A percentile compares a stretch with the other conserved stretches of the same genome.
phyloP scores from a whole-genome alignment of 2,329 filamentous ascomycete species.

The Beauveria rudraprayagi region DNA sequence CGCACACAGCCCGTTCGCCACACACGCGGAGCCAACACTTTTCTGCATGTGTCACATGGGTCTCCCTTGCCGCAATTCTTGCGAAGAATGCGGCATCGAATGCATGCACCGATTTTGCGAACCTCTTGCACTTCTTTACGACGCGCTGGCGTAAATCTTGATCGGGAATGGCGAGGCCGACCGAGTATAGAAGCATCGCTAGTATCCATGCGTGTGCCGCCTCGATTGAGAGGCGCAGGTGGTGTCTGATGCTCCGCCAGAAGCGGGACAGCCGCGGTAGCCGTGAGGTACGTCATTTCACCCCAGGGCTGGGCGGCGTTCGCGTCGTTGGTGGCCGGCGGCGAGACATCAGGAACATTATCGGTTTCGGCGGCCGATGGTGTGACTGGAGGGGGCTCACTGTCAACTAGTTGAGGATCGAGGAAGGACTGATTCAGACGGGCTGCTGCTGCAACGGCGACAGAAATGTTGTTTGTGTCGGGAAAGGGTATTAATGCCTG shows the following conservation, averaged over 20 bases:
- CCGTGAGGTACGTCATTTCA: constrained; percentile 42
- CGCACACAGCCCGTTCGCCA: constrained; percentile 58
- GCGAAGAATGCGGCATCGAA: constrained; percentile 56
- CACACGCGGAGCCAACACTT: constrained; percentile 55
- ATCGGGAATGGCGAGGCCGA: constrained; percentile 44
- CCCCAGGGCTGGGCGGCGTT: constrained; percentile 40
- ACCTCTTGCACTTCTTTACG: constrained; percentile 59
- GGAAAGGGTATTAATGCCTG: constrained; percentile 37
- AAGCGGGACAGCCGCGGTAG: constrained; percentile 24
- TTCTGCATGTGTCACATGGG: constrained; percentile 55
- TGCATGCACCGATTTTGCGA: constrained; percentile 57
- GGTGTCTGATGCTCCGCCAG: constrained; percentile 23
- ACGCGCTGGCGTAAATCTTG: constrained; percentile 49
- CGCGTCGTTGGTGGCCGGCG: constrained; percentile 18
- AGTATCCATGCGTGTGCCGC: constrained; percentile 47
- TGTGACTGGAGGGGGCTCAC: constrained; percentile 23
- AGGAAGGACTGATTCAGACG: constrained; percentile 47
- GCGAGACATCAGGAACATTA: constrained; percentile 16
- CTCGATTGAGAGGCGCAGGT: constrained; percentile 29
- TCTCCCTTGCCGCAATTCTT: constrained; percentile 59
- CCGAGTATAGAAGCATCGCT: constrained; percentile 35
- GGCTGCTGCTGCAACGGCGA: constrained; percentile 49
- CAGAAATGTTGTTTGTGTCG: constrained; percentile 44
- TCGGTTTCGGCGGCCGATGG: constrained; percentile 20
- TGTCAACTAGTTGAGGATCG: constrained; percentile 39